Evolutionary conservation across 2,329 filamentous ascomycete species (phyloP).

Genomic region (Tolypocladium ophioglossoides): DNA sequence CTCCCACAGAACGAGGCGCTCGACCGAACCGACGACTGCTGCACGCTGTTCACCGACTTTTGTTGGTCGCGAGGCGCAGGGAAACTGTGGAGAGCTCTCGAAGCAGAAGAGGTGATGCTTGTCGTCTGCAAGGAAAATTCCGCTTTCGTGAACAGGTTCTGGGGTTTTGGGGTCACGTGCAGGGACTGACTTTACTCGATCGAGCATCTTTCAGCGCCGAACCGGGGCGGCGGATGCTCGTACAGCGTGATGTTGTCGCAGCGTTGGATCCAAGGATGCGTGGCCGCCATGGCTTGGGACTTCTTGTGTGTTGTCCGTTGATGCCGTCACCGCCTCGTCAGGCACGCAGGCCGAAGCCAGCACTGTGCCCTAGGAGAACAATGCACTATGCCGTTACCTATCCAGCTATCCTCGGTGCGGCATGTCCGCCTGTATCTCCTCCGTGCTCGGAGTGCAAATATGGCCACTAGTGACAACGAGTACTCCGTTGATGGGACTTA

Average conservation of each 20-base stretch:
- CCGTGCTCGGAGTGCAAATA: background rate
- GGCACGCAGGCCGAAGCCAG: background rate
- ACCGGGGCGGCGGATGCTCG: background rate
- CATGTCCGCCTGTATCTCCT: background rate
- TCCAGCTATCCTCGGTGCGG: background rate
- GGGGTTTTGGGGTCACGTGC: background rate
- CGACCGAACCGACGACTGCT: no score
- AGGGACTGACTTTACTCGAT: background rate
- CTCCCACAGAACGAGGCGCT: background rate
- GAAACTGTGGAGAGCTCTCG: background rate
- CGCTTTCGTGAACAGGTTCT: background rate
- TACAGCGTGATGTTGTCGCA: background rate
- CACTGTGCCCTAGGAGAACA: background rate
- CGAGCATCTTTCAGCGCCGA: background rate
- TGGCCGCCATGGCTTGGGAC: background rate
- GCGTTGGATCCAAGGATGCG: background rate
- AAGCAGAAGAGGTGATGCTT: background rate
- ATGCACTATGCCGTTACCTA: background rate
- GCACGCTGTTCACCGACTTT: background rate
- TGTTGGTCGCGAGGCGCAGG: background rate
- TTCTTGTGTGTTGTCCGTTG: background rate
- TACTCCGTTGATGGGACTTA: no score
- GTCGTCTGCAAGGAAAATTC: background rate
- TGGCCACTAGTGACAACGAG: no score
- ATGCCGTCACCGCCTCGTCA: background rate